Evolutionary conservation across 768 basidiomycete genomes (phyloP).

Genomic region (Ramaria sp.): DNA sequence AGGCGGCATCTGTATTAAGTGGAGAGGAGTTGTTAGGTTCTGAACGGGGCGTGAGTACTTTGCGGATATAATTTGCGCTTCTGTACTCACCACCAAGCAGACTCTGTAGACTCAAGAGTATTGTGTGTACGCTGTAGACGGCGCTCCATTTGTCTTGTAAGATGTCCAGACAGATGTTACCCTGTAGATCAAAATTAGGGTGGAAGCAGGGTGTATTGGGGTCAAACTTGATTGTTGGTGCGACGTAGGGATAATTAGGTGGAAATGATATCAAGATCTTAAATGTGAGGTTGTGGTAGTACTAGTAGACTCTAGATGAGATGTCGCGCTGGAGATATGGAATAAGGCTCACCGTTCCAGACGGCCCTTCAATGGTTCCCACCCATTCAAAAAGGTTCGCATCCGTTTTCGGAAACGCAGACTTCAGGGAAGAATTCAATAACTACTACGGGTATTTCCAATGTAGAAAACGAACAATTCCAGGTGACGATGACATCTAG

Average conservation of each 20-base stretch:
- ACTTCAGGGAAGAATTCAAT: constrained; percentile 30
- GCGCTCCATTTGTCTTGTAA: constrained; percentile 91
- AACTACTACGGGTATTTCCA: background rate
- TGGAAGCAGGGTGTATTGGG: constrained; percentile 69
- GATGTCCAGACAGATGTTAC: constrained; percentile 77
- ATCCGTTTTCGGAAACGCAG: constrained; percentile 83
- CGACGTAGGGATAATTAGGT: constrained; percentile 77
- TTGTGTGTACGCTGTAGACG: constrained; percentile 84
- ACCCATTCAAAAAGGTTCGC: constrained; percentile 85
- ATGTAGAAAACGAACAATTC: constrained; percentile 47
- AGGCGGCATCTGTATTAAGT: constrained; percentile 77
- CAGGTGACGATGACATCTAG: constrained; percentile 84
- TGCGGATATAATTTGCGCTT: background rate
- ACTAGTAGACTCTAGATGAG: constrained; percentile 27
- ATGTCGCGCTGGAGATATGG: constrained; percentile 1
- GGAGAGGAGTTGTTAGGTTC: constrained; percentile 94
- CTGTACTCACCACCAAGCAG: constrained; percentile 66
- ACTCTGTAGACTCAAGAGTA: constrained; percentile 79
- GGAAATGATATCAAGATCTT: constrained; percentile 81
- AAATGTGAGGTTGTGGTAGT: constrained; percentile 72
- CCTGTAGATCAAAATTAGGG: constrained; percentile 74
- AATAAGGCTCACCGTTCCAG: constrained; percentile 50
- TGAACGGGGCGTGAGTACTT: constrained; percentile 19
- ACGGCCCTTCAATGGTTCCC: constrained; percentile 76
- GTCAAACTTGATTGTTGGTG: constrained; percentile 80